A percentile compares a stretch with the other conserved stretches of the same genome.
These are phyloP conservation scores for Acephala macrosclerotiorum DNA, from an alignment of 2,329 filamentous ascomycete species.

Conservation along the genomic window DNA sequence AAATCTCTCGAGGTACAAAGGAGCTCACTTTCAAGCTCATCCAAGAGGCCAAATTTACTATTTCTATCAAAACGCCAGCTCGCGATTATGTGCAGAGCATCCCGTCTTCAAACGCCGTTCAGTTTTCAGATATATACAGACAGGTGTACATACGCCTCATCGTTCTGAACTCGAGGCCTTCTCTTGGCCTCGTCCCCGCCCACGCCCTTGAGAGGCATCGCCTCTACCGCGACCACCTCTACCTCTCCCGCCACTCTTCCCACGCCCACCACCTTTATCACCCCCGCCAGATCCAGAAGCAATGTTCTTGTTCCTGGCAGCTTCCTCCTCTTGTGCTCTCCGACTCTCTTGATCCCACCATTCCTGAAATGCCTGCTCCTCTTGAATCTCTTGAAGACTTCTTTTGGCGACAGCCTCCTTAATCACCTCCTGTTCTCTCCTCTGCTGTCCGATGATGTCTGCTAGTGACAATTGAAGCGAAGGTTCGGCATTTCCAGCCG, in stretches of 20 bases:
- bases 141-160: conserved; percentile 9
- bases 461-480: conserved; percentile 77
- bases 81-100: conserved; percentile 22
- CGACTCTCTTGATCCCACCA: conserved; percentile 93
- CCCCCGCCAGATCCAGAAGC: conserved; percentile 1
- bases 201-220: conserved; percentile 15
- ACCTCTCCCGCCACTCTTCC: conserved; percentile 14
- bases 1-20: too few relatives aligned
- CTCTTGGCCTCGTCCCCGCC: conserved; percentile 21
- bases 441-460: conserved; percentile 89
- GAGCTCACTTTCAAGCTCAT: neutral
- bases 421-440: conserved; percentile 81
- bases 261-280: conserved; percentile 17
- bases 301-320: conserved; percentile 23
- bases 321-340: conserved; percentile 60
- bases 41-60: neutral
- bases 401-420: conserved; percentile 87
- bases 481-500: conserved; percentile 66
- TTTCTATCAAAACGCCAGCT: conserved; percentile 12
- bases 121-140: conserved; percentile 13
- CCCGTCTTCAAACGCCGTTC: conserved; percentile 22
- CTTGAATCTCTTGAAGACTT: conserved; percentile 91
- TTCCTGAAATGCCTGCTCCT: conserved; percentile 95
- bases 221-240: conserved; percentile 25
- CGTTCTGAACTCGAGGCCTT: conserved; percentile 6